Percentiles rank a stretch among this genome's conserved stretches.
Evolutionary conservation across 768 basidiomycete species (phyloP).

Genomic region (Podaxis sp.): DNA sequence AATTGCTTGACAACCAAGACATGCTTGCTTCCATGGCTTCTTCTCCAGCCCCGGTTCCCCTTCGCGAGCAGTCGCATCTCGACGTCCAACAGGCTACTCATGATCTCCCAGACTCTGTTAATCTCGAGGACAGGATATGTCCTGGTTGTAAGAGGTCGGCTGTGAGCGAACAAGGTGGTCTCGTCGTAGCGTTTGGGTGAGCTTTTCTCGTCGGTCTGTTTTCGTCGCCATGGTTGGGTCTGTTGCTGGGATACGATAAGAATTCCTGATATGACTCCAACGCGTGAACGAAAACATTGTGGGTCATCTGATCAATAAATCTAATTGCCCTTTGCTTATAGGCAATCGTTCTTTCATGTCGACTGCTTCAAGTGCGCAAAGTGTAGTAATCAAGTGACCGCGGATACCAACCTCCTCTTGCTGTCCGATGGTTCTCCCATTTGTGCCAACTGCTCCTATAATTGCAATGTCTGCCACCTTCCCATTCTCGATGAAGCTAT

Average conservation of each 20-base stretch:
- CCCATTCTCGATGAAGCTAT: slow-evolving; percentile 98
- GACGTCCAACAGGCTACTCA: slow-evolving; percentile 21
- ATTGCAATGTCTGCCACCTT: slow-evolving; percentile 90
- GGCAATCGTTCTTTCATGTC: slow-evolving; percentile 92
- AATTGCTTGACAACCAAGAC: slow-evolving; percentile 12
- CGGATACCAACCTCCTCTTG: slow-evolving; percentile 95
- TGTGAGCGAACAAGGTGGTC: slow-evolving; percentile 74
- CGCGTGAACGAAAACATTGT: background rate
- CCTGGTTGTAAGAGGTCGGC: slow-evolving; percentile 82
- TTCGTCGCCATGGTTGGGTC: background rate
- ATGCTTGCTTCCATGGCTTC: slow-evolving; percentile 24
- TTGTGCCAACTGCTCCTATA: slow-evolving; percentile 89
- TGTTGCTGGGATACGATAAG: background rate
- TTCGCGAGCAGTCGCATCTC: slow-evolving; percentile 32
- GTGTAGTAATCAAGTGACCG: slow-evolving; percentile 86
- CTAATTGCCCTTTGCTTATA: slow-evolving; percentile 25
- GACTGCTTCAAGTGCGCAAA: slow-evolving; percentile 98
- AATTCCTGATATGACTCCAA: background rate
- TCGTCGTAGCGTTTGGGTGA: slow-evolving; percentile 95
- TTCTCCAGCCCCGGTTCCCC: slow-evolving; percentile 19
- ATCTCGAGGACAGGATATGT: slow-evolving; percentile 58
- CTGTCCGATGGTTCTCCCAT: slow-evolving; percentile 98
- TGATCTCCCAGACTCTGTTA: slow-evolving; percentile 20
- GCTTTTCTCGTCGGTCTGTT: slow-evolving; percentile 23
- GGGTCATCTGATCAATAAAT: background rate